These are phyloP conservation scores for Sporothrix brunneoviolacea DNA, from an alignment of 2,329 filamentous ascomycete species.

Conservation along the genomic window DNA sequence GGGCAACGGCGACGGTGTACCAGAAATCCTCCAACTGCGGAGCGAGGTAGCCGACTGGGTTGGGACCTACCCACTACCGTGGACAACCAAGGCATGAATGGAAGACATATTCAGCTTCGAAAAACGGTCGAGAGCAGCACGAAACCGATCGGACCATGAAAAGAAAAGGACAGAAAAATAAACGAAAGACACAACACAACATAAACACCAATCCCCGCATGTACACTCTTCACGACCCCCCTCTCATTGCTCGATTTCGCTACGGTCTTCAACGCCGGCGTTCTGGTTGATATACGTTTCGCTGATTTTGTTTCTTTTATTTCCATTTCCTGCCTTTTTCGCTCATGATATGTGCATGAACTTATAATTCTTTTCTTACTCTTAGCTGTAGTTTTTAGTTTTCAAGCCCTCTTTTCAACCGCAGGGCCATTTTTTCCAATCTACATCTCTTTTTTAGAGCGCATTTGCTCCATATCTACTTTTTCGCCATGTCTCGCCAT, in stretches of 20 bases:
- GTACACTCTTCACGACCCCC: too few relatives aligned
- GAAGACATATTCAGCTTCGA: neutral
- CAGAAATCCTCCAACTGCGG: slow-evolving; percentile 66
- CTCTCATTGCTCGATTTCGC: neutral
- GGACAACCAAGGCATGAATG: slow-evolving; percentile 37
- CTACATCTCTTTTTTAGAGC: neutral
- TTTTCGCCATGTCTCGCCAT: too few relatives aligned
- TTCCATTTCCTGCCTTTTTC: neutral
- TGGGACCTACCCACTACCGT: slow-evolving; percentile 65
- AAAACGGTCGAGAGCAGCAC: too few relatives aligned
- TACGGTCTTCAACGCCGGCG: slow-evolving; percentile 10
- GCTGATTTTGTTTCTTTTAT: neutral
- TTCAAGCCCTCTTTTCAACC: neutral
- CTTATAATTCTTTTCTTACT: too few relatives aligned
- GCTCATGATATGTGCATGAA: too few relatives aligned
- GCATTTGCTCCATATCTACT: neutral
- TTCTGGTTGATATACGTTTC: slow-evolving; percentile 1
- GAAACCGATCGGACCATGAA: too few relatives aligned
- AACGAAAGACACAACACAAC: neutral
- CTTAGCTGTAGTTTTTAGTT: neutral
- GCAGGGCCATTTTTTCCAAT: neutral
- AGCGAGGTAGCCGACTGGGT: slow-evolving; percentile 75
- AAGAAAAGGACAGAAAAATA: neutral
- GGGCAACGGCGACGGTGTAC: slow-evolving; percentile 58
- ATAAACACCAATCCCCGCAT: too few relatives aligned